Evolutionary conservation across 2,329 filamentous ascomycete genomes (phyloP), one percentile per base, ranked within the genome.

Genomic region (Diaporthe longicolla): DNA sequence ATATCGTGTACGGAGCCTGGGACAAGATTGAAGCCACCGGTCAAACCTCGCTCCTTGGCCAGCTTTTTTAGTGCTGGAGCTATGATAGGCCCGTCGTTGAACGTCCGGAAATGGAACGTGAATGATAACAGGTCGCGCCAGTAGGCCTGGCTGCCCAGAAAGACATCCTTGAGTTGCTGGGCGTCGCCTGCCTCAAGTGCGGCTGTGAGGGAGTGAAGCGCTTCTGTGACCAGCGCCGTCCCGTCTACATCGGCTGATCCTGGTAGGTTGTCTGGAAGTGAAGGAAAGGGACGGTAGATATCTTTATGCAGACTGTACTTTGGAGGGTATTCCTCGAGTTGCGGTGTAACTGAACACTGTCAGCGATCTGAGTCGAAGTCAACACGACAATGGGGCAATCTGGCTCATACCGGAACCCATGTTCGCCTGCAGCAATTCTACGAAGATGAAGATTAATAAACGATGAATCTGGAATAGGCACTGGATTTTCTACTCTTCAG

Each of bases 101-200:
- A 82, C 2, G 82, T 84, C 15, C 83, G 82, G n/a, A 83, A 52
- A 55, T 84, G 81, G 70, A 77, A 83, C 0, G 83, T 85, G 29
- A 85, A 71, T 0, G 82, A 82, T 32, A 85, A 45, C 54, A 78
- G 74, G 66, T 85, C 83, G 26, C 79, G 81, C 82, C 82, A 84
- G 76, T 81, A 84, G 6, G 81, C 79, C 75, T 84, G 81, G 3
- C 70, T 74, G 4, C 73, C 7, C 57, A 79, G 80, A 75, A 84
- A 84, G 57, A 79, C 81, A 45, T 21, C 37, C 11, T 76, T 75
- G 2, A 84, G 69, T 1, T 74, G 72, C 4, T 70, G 35, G 8
- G 63, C 70, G 72, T 83, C 78, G 7, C 73, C 70, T 15, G 61
- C 58, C 0, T 58, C 69, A 1, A 81, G 24, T 0, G 80, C 80